These are phyloP conservation scores for Solanum pinnatisectum DNA, from an alignment of 257 asterid species.

Conservation along the genomic window DNA sequence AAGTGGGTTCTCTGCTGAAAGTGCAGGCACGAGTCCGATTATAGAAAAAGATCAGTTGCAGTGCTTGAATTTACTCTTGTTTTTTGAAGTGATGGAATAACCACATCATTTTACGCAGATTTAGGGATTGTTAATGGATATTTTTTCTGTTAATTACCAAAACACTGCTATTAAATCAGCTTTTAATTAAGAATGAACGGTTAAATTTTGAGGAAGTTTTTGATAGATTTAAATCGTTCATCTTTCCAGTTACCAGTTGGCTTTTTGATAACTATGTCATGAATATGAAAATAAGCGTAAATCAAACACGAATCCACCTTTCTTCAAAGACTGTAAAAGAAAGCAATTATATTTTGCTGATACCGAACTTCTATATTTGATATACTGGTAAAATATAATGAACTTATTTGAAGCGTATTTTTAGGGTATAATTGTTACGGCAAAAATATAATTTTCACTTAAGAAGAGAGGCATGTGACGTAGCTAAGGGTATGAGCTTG, in stretches of 20 bases:
- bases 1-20: not conserved
- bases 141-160: not conserved
- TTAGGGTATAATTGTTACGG: not conserved
- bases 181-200: not conserved
- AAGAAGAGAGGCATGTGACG: no score
- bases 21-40: not conserved
- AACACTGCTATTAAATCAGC: not conserved
- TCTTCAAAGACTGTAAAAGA: not conserved
- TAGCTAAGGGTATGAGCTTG: not conserved
- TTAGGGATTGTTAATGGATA: not conserved
- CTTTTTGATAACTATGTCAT: not conserved
- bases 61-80: not conserved
- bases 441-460: not conserved
- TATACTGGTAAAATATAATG: not conserved
- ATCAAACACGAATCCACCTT: not conserved
- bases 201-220: not conserved
- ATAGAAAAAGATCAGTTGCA: not conserved
- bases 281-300: not conserved
- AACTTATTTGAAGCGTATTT: not conserved
- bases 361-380: not conserved
- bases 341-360: not conserved
- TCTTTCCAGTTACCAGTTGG: not conserved
- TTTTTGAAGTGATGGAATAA: not conserved
- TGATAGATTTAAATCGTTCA: not conserved
- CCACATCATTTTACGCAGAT: not conserved